phyloP scores from a whole-genome alignment of 1,139 yeast genomes.

The Kluyveromyces marxianus region DNA sequence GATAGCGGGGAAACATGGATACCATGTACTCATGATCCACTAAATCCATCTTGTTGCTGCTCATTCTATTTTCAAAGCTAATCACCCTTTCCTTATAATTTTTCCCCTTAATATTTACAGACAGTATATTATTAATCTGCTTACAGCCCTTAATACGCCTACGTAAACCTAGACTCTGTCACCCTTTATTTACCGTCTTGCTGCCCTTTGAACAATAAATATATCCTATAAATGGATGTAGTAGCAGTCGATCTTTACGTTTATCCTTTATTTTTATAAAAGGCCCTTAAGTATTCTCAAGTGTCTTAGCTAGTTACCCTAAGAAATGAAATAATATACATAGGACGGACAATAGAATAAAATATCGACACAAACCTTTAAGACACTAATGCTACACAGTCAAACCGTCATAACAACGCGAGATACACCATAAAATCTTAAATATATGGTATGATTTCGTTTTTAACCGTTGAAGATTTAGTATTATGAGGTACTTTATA shows the following conservation, averaged over 20 bases:
- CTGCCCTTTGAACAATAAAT: slow-evolving; percentile 10
- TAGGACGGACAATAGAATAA: background rate
- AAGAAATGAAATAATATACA: background rate
- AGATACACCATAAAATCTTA: no score
- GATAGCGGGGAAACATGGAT: slow-evolving; percentile 25
- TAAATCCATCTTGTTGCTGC: slow-evolving; percentile 15
- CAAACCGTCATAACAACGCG: no score
- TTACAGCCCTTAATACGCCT: background rate
- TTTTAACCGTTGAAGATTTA: slow-evolving; percentile 6
- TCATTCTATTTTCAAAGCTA: background rate
- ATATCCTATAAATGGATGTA: background rate
- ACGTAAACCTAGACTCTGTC: background rate
- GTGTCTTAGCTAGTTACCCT: background rate
- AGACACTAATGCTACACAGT: no score
- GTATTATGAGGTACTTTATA: slow-evolving; percentile 2
- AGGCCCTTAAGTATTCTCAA: background rate
- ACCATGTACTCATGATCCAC: slow-evolving; percentile 23
- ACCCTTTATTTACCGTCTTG: background rate
- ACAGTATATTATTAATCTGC: background rate
- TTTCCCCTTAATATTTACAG: no score
- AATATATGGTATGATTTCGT: background rate
- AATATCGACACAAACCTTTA: no score
- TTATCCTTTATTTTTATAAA: background rate
- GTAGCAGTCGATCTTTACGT: background rate
- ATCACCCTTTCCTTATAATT: no score